Percentiles rank a stretch among this genome's conserved stretches.
Evolutionary conservation across 441 rosid genomes (phyloP).

Genomic region (Gossypium davidsonii): DNA sequence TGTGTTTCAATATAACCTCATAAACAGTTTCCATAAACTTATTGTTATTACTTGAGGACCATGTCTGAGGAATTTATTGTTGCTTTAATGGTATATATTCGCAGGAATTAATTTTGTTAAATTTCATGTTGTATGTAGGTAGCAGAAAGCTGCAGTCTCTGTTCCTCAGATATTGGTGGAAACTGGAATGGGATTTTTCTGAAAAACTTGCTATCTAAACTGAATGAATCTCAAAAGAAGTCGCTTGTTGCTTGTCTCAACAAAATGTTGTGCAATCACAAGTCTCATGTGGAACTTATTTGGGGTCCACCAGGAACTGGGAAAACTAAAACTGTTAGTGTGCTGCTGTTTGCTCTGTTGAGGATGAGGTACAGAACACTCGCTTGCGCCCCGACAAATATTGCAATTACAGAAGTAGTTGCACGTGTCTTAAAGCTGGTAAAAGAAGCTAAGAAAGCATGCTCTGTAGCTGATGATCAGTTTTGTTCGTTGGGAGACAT

Average conservation of each 20-base stretch:
- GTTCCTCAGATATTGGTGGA: background rate
- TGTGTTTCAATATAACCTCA: background rate
- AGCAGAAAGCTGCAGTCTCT: slow-evolving; percentile 18
- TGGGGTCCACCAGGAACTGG: slow-evolving; percentile 84
- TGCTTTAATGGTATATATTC: background rate
- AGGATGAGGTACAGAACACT: slow-evolving; percentile 33
- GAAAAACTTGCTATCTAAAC: slow-evolving; percentile 1
- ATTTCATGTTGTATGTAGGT: slow-evolving; percentile 20
- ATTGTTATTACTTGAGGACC: background rate
- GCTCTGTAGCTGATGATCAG: background rate
- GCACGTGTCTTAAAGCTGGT: slow-evolving; percentile 32
- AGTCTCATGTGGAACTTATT: slow-evolving; percentile 35
- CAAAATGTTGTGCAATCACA: slow-evolving; percentile 28
- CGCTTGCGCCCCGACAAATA: slow-evolving; percentile 55
- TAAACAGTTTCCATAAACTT: background rate
- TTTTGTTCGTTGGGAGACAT: slow-evolving; percentile 28
- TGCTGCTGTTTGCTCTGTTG: slow-evolving; percentile 35
- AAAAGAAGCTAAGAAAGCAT: slow-evolving; percentile 17
- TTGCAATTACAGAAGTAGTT: slow-evolving; percentile 45
- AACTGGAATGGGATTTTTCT: background rate
- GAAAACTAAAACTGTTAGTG: slow-evolving; percentile 45
- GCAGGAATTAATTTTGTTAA: background rate
- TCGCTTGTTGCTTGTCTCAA: slow-evolving; percentile 31
- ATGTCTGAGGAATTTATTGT: background rate
- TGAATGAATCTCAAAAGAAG: slow-evolving; percentile 38